phyloP scores from a whole-genome alignment of 345 rosid genomes.

The Arabidopsis thaliana region DNA sequence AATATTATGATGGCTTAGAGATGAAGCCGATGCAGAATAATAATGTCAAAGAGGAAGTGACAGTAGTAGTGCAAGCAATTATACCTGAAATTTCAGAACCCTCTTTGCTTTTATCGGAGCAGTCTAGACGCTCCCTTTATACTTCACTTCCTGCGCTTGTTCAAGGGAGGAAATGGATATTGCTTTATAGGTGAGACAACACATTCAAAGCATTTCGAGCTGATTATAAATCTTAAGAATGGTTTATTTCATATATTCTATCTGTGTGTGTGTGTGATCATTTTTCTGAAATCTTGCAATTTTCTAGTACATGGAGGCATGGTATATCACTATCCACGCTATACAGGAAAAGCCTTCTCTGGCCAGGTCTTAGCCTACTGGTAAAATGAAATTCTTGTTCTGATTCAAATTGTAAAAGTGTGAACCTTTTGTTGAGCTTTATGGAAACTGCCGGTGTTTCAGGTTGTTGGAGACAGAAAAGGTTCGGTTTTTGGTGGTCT shows the following conservation, averaged over 20 bases:
- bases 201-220: conserved; percentile 2
- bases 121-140: conserved; percentile 62
- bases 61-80: conserved; percentile 32
- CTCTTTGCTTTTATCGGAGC: conserved; percentile 77
- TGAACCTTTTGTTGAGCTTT: neutral
- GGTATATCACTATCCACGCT: conserved; percentile 92
- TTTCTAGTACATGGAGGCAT: conserved; percentile 93
- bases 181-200: conserved; percentile 79
- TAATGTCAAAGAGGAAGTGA: conserved; percentile 48
- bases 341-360: conserved; percentile 90
- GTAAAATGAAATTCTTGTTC: conserved; percentile 48
- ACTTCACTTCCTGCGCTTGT: conserved; percentile 84
- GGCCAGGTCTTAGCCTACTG: conserved; percentile 96
- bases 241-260: neutral
- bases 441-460: conserved; percentile 23
- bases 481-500: conserved; percentile 96
- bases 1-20: conserved; percentile 60
- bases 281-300: conserved; percentile 24
- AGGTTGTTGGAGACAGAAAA: conserved; percentile 92
- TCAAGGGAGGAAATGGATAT: conserved; percentile 91
- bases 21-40: conserved; percentile 53
- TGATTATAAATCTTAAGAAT: neutral
- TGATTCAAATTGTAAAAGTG: conserved; percentile 7
- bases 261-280: conserved; percentile 18
- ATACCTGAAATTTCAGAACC: conserved; percentile 75